Evolutionary conservation across 2,329 filamentous ascomycete species (phyloP).

Genomic region (Dactylonectria estremocensis): DNA sequence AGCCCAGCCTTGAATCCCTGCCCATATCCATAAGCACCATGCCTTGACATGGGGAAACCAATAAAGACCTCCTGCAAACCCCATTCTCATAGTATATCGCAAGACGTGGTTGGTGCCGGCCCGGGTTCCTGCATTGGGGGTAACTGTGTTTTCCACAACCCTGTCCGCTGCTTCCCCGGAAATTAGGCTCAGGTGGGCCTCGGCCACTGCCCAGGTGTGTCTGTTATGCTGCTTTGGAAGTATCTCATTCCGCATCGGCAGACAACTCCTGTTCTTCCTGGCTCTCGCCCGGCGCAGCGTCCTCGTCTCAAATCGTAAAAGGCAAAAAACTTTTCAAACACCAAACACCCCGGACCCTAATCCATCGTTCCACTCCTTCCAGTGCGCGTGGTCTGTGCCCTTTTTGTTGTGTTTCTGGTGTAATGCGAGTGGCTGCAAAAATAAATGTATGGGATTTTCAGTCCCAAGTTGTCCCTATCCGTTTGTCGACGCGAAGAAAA

Average conservation of each 20-base stretch:
- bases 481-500: slow-evolving; percentile 20
- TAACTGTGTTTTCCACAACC: slow-evolving; percentile 35
- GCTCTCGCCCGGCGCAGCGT: slow-evolving; percentile 40
- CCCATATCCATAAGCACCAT: slow-evolving; percentile 13
- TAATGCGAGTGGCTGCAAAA: slow-evolving; percentile 17
- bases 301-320: slow-evolving; percentile 36
- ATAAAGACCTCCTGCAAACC: slow-evolving; percentile 1
- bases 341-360: slow-evolving; percentile 30
- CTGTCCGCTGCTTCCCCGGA: slow-evolving; percentile 40
- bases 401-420: slow-evolving; percentile 30
- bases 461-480: slow-evolving; percentile 5
- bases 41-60: slow-evolving; percentile 7
- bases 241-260: slow-evolving; percentile 44
- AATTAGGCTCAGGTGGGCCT: slow-evolving; percentile 40
- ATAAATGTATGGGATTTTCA: slow-evolving; percentile 4
- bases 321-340: slow-evolving; percentile 46
- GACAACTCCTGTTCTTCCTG: slow-evolving; percentile 36
- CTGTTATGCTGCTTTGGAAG: slow-evolving; percentile 39
- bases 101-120: slow-evolving; percentile 16
- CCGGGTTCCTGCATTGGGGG: slow-evolving; percentile 36
- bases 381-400: slow-evolving; percentile 26
- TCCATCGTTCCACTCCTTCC: slow-evolving; percentile 32
- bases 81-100: slow-evolving; percentile 8
- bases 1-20: background rate
- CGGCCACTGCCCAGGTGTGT: slow-evolving; percentile 31